Percentiles rank a stretch among this genome's conserved stretches.
Evolutionary conservation across 257 asterid genomes (phyloP).

Genomic region (Rauvolfia tetraphylla): DNA sequence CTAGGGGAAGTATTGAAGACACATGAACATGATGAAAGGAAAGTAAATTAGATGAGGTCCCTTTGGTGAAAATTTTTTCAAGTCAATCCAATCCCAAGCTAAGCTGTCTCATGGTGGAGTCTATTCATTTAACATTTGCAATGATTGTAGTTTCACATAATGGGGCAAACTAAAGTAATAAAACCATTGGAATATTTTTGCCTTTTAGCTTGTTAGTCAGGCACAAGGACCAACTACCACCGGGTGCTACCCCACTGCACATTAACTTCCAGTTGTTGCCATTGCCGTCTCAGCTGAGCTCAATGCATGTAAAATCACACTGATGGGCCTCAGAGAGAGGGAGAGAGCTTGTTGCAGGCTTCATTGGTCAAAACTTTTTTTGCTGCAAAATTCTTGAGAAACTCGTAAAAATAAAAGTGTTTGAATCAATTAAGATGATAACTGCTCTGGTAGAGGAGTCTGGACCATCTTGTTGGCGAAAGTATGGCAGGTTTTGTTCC

Average conservation of each 20-base stretch:
- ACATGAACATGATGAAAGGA: neutral
- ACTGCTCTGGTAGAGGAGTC: neutral
- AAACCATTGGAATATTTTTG: conserved; percentile 18
- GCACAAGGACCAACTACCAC: conserved; percentile 28
- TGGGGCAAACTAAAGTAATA: conserved; percentile 24
- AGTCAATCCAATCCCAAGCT: conserved; percentile 5
- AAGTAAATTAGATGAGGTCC: conserved; percentile 1
- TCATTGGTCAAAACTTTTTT: neutral
- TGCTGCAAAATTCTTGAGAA: neutral
- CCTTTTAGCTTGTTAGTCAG: conserved; percentile 20
- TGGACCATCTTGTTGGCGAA: conserved; percentile 9
- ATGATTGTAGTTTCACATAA: conserved; percentile 29
- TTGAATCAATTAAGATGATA: neutral
- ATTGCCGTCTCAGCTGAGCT: neutral
- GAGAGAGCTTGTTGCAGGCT: neutral
- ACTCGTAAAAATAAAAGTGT: neutral
- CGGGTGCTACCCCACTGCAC: conserved; percentile 15
- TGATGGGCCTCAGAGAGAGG: too few relatives aligned
- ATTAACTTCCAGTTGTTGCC: neutral
- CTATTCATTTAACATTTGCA: conserved; percentile 28
- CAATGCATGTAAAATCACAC: neutral
- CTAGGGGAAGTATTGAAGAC: neutral
- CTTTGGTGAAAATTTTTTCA: neutral
- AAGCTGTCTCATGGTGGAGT: conserved; percentile 19
- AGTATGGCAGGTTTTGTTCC: conserved; percentile 2